Conservation (phyloP, 257 asterid species). For the Linderniella brevidens region DNA sequence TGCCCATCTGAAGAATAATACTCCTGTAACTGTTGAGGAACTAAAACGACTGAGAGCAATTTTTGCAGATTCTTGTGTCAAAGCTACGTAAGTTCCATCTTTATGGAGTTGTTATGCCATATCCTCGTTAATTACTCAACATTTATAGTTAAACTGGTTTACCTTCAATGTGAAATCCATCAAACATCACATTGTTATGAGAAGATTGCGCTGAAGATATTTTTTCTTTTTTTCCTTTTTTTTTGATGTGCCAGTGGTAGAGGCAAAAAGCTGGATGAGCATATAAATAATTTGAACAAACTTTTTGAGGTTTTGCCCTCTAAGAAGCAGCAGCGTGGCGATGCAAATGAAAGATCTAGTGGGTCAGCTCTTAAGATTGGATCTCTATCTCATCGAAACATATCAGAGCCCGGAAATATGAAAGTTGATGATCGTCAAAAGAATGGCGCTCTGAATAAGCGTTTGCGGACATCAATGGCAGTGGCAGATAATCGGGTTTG, state of each 20-base stretch:
- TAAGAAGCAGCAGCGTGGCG: conserved; percentile 57
- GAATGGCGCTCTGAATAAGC: conserved; percentile 61
- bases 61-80: conserved; percentile 40
- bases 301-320: conserved; percentile 34
- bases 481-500: conserved; percentile 72
- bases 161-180: background rate
- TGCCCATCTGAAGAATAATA: conserved; percentile 45
- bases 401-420: conserved; percentile 34
- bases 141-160: background rate
- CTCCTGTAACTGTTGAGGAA: conserved; percentile 54
- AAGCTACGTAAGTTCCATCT: conserved; percentile 44
- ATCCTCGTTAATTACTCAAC: background rate
- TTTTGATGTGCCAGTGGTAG: conserved; percentile 54
- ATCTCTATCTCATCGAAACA: conserved; percentile 49
- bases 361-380: conserved; percentile 58
- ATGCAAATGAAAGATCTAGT: conserved; percentile 59
- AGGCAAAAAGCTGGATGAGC: conserved; percentile 63
- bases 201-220: background rate
- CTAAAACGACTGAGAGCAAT: conserved; percentile 43
- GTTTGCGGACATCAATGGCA: conserved; percentile 57
- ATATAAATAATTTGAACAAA: conserved; percentile 46
- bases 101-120: background rate
- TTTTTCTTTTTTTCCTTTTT: background rate
- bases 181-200: background rate
- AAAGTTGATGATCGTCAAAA: conserved; percentile 74